Base-by-base conservation (phyloP, 306 rosid species). In the Corylus americana region DNA sequence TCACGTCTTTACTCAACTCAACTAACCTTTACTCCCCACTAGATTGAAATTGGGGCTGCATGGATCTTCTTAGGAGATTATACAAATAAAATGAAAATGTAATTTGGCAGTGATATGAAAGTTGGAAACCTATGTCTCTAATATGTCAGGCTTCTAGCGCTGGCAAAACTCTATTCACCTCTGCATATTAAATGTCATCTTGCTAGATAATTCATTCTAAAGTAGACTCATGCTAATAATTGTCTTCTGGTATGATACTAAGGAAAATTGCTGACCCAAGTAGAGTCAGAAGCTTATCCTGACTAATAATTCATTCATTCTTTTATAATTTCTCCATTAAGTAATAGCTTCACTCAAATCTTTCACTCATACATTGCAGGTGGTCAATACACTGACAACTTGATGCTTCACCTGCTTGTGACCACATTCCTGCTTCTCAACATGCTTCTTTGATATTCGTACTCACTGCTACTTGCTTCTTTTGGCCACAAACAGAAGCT, bases 351-450 rank as follows among this genome's bases (percentile, higher is more conserved):
- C 2, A 8, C 48, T 37, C 4, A 64, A 10, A 64, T 16, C 20
- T 27, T 39, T 17, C 48, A 16, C 62, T 42, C 7, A 11, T 71
- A 25, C 48, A 6, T 77, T 39, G 68, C 74, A 71, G 85, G 69
- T 31, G 35, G 69, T 71, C 59, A 47, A 51, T 8, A 39, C 66
- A 70, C 4, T 2, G 78, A 81, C 76, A 81, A 70, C 74, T 74
- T 83, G 89, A 78, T 84, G 68, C 68, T 83, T 59, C 78, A 78
- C 13, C 83, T 49, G 29, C 79, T 85, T 66, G 71, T 87, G 71
- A 77, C 75, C 71, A 64, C 73, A 20, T 54, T 79, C 51, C 62
- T 79, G 64, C 73, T 87, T n/a, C 35, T 63, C 44, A n/a, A 13
- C 53, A 16, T 71, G 29, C 54, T 76, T 9, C 71, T 55, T 47